Evolutionary conservation across 2,329 filamentous ascomycete genomes (phyloP).

Genomic region (Hymenoscyphus infarciens): DNA sequence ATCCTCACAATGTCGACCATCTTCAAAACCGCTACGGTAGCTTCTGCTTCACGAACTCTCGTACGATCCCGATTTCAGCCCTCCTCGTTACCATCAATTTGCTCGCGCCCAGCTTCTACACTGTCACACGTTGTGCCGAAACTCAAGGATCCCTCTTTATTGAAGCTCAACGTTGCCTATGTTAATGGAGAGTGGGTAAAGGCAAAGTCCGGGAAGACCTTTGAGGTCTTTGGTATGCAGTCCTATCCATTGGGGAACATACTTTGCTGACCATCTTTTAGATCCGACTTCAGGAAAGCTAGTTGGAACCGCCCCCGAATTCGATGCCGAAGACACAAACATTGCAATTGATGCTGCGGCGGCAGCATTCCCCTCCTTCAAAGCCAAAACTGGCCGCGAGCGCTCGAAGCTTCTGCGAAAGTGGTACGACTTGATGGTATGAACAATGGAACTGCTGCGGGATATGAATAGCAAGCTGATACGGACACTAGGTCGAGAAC

Average conservation of each 20-base stretch:
- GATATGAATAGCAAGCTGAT: background rate
- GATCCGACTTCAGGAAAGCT: conserved; percentile 80
- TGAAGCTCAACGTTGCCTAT: conserved; percentile 78
- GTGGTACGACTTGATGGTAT: conserved; percentile 76
- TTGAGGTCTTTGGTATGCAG: conserved; percentile 68
- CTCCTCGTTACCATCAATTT: conserved; percentile 25
- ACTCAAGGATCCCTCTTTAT: conserved; percentile 75
- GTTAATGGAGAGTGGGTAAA: conserved; percentile 91
- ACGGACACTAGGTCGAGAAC: conserved; percentile 51
- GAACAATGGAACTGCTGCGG: background rate
- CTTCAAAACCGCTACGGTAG: conserved; percentile 20
- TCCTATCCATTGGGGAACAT: background rate
- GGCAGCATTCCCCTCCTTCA: conserved; percentile 69
- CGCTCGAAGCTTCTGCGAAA: conserved; percentile 69
- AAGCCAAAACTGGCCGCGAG: conserved; percentile 68
- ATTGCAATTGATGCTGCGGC: conserved; percentile 80
- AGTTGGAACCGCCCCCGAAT: conserved; percentile 83
- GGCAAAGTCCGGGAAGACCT: conserved; percentile 84
- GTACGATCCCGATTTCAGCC: conserved; percentile 28
- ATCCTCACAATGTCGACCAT: conserved; percentile 26
- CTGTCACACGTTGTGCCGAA: conserved; percentile 40
- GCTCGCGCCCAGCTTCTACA: conserved; percentile 24
- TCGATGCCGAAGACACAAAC: conserved; percentile 72
- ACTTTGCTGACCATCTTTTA: conserved; percentile 31
- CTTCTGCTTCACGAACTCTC: conserved; percentile 22